Percentiles rank a stretch among this genome's conserved stretches.
Conservation (phyloP, 2,329 filamentous ascomycete genomes). For the Capronia epimyces region DNA sequence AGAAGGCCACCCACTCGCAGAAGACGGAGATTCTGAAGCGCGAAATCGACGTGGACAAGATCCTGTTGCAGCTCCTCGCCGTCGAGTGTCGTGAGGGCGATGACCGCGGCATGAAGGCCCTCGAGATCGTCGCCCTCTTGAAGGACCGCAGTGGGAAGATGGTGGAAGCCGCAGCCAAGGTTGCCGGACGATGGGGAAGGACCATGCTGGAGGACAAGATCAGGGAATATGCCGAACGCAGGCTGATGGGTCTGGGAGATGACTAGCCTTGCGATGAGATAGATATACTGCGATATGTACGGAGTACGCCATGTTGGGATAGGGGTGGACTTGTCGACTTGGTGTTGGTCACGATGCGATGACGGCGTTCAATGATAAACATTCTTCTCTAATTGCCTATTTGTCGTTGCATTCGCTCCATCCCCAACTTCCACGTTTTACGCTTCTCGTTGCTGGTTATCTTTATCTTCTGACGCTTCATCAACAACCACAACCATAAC, state of each 20-base stretch:
- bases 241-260: conserved; percentile 57
- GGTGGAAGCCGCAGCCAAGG: conserved; percentile 83
- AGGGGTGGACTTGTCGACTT: too few relatives aligned
- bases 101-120: conserved; percentile 85
- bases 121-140: conserved; percentile 86
- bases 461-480: too few relatives aligned
- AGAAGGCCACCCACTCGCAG: conserved; percentile 49
- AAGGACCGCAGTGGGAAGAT: conserved; percentile 78
- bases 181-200: conserved; percentile 78
- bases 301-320: too few relatives aligned
- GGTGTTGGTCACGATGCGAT: too few relatives aligned
- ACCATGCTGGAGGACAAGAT: conserved; percentile 85
- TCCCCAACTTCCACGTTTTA: too few relatives aligned
- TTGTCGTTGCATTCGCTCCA: too few relatives aligned
- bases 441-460: too few relatives aligned
- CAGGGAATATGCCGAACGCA: conserved; percentile 69
- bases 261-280: background rate
- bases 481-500: too few relatives aligned
- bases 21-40: conserved; percentile 62
- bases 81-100: conserved; percentile 88
- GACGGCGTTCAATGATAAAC: too few relatives aligned
- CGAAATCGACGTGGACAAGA: conserved; percentile 84
- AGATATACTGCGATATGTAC: too few relatives aligned
- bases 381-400: too few relatives aligned
- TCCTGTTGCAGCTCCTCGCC: conserved; percentile 79